A percentile compares a stretch with the other conserved stretches of the same genome.
phyloP scores from a whole-genome alignment of 768 basidiomycete species.

The Boletus rubroflammeus region DNA sequence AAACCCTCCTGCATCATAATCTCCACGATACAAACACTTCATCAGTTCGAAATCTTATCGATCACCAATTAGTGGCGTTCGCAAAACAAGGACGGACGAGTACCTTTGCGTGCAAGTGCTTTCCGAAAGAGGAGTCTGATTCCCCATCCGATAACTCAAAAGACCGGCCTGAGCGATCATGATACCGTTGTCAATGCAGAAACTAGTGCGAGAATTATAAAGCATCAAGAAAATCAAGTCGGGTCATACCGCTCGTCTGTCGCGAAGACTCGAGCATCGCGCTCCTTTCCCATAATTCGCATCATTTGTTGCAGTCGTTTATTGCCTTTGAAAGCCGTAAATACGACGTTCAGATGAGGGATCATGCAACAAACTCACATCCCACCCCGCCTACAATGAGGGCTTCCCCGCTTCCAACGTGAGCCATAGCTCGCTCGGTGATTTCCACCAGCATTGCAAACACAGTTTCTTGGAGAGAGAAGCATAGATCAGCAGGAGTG shows the following conservation, averaged over 20 bases:
- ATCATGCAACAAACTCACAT: constrained; percentile 55
- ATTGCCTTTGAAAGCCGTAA: constrained; percentile 59
- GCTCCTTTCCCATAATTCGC: constrained; percentile 92
- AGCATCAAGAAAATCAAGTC: not conserved
- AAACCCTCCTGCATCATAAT: constrained; percentile 17
- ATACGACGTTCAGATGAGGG: not conserved
- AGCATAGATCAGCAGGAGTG: constrained; percentile 95
- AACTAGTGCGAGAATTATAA: constrained; percentile 46
- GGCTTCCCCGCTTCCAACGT: constrained; percentile 93
- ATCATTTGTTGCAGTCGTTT: constrained; percentile 97
- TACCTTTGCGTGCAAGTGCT: constrained; percentile 91
- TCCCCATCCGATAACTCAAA: constrained; percentile 88
- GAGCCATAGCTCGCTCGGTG: constrained; percentile 98
- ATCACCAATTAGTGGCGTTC: constrained; percentile 7
- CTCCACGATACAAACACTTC: constrained; percentile 92
- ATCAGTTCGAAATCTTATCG: constrained; percentile 84
- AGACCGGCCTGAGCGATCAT: constrained; percentile 99
- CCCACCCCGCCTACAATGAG: constrained; percentile 99
- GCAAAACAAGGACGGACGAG: not conserved
- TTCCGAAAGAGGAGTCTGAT: constrained; percentile 67
- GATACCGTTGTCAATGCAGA: constrained; percentile 99
- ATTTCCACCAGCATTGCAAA: constrained; percentile 99
- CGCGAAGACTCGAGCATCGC: constrained; percentile 86
- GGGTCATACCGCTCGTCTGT: constrained; percentile 83
- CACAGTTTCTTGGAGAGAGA: constrained; percentile 93